These are phyloP conservation scores for Geranium incanum DNA, from an alignment of 441 rosid genomes.

Conservation along the genomic window DNA sequence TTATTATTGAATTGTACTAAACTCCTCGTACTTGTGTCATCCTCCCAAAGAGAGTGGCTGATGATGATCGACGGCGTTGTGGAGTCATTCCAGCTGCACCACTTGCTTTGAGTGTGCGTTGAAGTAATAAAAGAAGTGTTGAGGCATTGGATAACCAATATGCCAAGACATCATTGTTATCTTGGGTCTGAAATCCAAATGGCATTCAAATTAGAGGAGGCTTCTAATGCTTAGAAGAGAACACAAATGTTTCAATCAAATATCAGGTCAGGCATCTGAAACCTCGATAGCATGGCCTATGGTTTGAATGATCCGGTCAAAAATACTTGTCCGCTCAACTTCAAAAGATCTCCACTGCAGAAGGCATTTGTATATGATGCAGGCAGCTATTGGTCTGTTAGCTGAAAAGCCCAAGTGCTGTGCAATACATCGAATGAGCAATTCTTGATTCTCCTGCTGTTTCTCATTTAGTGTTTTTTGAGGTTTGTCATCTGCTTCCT, in stretches of 20 bases:
- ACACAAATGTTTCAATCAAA: background rate
- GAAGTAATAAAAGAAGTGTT: constrained; percentile 86
- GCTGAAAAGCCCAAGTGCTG: constrained; percentile 81
- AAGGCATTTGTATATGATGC: constrained; percentile 91
- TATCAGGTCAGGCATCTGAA: constrained; percentile 22
- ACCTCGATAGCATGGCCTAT: constrained; percentile 97
- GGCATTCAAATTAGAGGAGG: constrained; percentile 19
- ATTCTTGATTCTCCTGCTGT: constrained; percentile 95
- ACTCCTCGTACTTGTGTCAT: constrained; percentile 60
- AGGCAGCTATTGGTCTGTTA: constrained; percentile 84
- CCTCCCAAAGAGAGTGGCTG: constrained; percentile 95
- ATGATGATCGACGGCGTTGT: constrained; percentile 93
- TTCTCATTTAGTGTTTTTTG: constrained; percentile 92
- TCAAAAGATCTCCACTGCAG: constrained; percentile 98
- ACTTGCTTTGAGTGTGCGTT: constrained; percentile 90
- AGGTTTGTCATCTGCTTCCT: constrained; percentile 84
- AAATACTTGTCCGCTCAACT: constrained; percentile 90
- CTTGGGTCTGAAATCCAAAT: constrained; percentile 63
- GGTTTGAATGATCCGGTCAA: constrained; percentile 89
- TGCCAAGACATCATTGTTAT: constrained; percentile 80
- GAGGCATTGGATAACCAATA: constrained; percentile 98
- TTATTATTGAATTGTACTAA: background rate
- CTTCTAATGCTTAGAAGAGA: constrained; percentile 16
- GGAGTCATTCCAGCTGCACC: constrained; percentile 99
- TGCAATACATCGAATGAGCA: constrained; percentile 85